Base-by-base conservation (phyloP, 352 stramenopile genomes). In the Pythium folliculosum region DNA sequence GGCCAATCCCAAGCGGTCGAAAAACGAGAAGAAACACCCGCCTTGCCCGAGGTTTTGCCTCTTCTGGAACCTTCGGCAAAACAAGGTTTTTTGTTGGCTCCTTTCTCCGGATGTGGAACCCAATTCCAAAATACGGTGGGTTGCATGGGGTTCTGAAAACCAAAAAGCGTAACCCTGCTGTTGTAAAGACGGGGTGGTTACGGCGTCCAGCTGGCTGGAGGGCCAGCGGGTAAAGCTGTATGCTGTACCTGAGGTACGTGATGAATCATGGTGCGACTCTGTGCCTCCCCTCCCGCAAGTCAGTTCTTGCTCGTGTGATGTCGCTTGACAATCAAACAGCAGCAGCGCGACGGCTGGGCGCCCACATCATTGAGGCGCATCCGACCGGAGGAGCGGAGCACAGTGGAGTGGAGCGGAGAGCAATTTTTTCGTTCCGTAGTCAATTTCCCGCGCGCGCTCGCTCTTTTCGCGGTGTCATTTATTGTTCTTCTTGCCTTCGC, bases 31-130 rank as follows among this genome's bases (percentile, higher is more conserved):
- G 64, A 70, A 70, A 62, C 52, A 50, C 48, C 43, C 56, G 64
- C 49, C 22, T 25, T 45, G 13, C 37, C n/a, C n/a, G 45, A 67
- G 68, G 68, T 74, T 74, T 65, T 74, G 58, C 35, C 10, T 55
- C 56, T 70, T 74, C 67, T 73, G 55, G 67, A 73, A 73, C 67
- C 61, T 74, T 74, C 68, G 25, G 53, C 68, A 25, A 69, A 53
- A 55, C n/a, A 21, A 62, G 60, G 60, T 73, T 72, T 72, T 57
- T 37, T 9, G 16, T n/a, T 53, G 22, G 12, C 37, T 43, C 14
- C 17, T n/a, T 19, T 47, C 40, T 47, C 12, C 40, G 40, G 40
- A n/a, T 3, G 17, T 14, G 40, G 8, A 4, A n/a, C 40, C 0
- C 3, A 0, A 21, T 63, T 1, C 8, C 63, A 70, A 70, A 70